Evolutionary conservation across 768 basidiomycete genomes (phyloP).

Genomic region (Xerocomellus dryophilus): DNA sequence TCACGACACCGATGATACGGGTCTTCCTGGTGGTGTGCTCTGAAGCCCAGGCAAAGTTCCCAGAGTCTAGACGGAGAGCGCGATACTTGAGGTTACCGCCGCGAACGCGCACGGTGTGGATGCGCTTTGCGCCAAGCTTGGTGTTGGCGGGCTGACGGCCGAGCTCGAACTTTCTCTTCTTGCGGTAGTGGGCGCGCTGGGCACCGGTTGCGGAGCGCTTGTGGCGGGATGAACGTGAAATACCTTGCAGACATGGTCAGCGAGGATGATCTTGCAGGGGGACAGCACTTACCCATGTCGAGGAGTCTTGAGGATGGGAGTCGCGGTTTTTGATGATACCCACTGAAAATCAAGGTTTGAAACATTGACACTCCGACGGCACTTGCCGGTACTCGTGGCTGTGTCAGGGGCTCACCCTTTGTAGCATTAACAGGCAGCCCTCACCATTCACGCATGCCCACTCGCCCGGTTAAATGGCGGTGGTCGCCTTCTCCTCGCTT

Average conservation of each 20-base stretch:
- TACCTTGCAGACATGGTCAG: conserved; percentile 58
- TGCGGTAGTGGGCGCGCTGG: conserved; percentile 93
- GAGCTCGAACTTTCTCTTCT: conserved; percentile 99
- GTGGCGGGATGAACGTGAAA: conserved; percentile 94
- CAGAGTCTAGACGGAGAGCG: conserved; percentile 92
- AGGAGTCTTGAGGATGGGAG: conserved; percentile 64
- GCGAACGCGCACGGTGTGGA: conserved; percentile 92
- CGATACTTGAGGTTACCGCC: conserved; percentile 96
- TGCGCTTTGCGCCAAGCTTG: conserved; percentile 91
- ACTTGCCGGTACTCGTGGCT: conserved; percentile 23
- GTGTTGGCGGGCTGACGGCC: conserved; percentile 98
- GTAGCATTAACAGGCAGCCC: conserved; percentile 5
- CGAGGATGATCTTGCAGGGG: not conserved
- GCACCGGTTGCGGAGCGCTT: conserved; percentile 94
- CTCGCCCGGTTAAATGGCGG: conserved; percentile 20
- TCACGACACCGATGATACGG: conserved; percentile 90
- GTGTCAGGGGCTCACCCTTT: conserved; percentile 7
- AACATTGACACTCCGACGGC: conserved; percentile 29
- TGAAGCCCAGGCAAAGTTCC: conserved; percentile 99
- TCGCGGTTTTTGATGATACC: conserved; percentile 54
- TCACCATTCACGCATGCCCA: conserved; percentile 22
- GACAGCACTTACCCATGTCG: conserved; percentile 69
- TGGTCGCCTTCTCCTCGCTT: conserved; percentile 22
- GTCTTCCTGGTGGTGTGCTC: conserved; percentile 95
- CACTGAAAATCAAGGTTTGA: conserved; percentile 38